Base-by-base conservation (phyloP, 1,284 basidiomycete species). In the Agaricales sp. region DNA sequence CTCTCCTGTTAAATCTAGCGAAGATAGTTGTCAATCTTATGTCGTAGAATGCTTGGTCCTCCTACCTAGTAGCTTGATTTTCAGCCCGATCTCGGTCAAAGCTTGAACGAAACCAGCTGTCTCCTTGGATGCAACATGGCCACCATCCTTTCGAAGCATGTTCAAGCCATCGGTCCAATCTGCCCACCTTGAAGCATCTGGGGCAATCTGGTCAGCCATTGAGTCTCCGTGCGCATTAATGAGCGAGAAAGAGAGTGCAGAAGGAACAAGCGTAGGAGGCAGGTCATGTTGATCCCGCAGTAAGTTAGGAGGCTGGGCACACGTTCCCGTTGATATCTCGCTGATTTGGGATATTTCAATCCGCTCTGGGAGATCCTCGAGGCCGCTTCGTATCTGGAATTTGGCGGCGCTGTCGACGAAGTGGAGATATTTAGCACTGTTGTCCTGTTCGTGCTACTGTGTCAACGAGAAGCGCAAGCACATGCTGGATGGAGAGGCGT, bases 151-250 rank as follows among this genome's bases (percentile, higher is more conserved):
- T 43, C 86, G 71, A 44, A 95, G 70, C 77, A 95, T 90, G 58
- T 92, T 90, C 61, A 98, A 66, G 2, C 93, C 94, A 63, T 98
- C 94, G 1, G 90, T 90, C 94, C 94, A 98, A 67, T 98, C 94
- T 19, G 91, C 88, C 77, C 90, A 92, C 43, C 89, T 75, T 16
- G 86, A 82, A 48, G 80, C 75, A 63, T 94, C 89, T 6, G 88
- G 79, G 1, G 92, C 91, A 57, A 93, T 86, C 54, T 90, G 78
- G 62, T 96, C 91, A 3, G 91, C 87, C 50, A 95, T 64, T 16
- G 86, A 85, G 13, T 80, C 77, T 58, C 89, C 86, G 52, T 78
- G 78, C 23, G 84, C 73, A 50, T 75, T 84, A 47, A 88, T 63
- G 51, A 93, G 65, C 3, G 88, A 91, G 64, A 92, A 93, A 2